Evolutionary conservation across 345 rosid genomes (phyloP).

Genomic region (Arabidopsis arenosa): DNA sequence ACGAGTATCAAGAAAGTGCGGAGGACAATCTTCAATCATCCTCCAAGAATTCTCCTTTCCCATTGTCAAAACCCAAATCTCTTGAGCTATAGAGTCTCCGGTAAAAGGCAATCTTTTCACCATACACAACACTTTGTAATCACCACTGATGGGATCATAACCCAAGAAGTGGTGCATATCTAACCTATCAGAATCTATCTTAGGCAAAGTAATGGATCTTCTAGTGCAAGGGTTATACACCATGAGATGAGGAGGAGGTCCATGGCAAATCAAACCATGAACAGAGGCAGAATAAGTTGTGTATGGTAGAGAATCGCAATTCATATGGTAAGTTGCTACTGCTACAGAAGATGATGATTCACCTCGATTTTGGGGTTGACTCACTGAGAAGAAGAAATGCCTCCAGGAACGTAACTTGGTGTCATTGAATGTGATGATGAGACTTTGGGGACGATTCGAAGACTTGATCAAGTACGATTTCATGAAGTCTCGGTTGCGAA

Average conservation of each 20-base stretch:
- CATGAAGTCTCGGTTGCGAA: constrained; percentile 20
- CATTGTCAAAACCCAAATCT: constrained; percentile 5
- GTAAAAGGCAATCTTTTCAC: not conserved
- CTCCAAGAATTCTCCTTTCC: constrained; percentile 20
- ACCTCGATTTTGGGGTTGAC: not conserved
- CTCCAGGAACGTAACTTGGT: not conserved
- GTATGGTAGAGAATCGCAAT: constrained; percentile 1
- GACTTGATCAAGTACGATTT: constrained; percentile 24
- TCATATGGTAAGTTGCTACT: constrained; percentile 16
- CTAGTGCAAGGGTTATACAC: constrained; percentile 28
- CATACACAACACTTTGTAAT: constrained; percentile 35
- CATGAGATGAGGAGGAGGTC: constrained; percentile 4
- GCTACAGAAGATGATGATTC: constrained; percentile 1
- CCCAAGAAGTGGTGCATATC: not conserved
- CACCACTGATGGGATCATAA: constrained; percentile 30
- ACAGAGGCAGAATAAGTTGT: constrained; percentile 11
- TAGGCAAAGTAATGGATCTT: constrained; percentile 8
- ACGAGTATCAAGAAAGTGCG: not conserved
- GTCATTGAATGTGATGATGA: constrained; percentile 30
- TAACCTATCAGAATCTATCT: not conserved
- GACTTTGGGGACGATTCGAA: not conserved
- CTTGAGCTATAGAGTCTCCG: not conserved
- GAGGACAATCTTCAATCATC: constrained; percentile 12
- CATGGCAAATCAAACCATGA: constrained; percentile 31
- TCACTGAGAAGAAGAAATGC: constrained; percentile 18